Conservation (phyloP, 345 rosid genomes). For the Eucalyptus erythrocorys region DNA sequence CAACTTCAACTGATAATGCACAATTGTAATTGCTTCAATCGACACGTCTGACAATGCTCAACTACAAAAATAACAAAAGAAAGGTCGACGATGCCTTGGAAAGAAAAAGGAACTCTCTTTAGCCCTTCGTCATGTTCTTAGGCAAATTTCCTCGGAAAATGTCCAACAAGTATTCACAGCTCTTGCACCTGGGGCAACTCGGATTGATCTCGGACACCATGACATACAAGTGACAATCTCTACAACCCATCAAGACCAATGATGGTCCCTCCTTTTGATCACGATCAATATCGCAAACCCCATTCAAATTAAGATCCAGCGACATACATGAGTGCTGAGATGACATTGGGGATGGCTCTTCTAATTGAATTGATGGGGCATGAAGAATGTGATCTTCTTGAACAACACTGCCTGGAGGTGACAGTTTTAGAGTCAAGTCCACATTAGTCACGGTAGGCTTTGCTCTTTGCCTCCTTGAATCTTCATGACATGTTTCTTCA, state of each 20-base stretch:
- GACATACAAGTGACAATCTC: neutral
- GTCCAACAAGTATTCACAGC: neutral
- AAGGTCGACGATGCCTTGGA: neutral
- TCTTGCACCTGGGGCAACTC: neutral
- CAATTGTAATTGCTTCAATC: neutral
- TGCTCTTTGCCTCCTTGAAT: neutral
- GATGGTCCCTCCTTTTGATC: neutral
- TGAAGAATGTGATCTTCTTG: neutral
- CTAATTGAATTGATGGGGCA: neutral
- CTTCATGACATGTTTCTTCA: neutral
- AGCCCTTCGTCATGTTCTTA: neutral
- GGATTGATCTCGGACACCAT: neutral
- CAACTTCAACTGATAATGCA: neutral
- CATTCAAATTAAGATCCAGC: neutral
- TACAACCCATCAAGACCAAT: neutral
- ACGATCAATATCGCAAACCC: neutral
- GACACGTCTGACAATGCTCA: neutral
- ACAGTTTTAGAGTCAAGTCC: neutral
- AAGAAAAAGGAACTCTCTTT: neutral
- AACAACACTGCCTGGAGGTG: neutral
- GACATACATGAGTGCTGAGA: neutral
- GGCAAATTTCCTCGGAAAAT: neutral
- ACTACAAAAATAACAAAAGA: neutral
- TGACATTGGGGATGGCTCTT: neutral
- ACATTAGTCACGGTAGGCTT: neutral